phyloP scores from a whole-genome alignment of 305 asterid species.

The Solanum hybrid region DNA sequence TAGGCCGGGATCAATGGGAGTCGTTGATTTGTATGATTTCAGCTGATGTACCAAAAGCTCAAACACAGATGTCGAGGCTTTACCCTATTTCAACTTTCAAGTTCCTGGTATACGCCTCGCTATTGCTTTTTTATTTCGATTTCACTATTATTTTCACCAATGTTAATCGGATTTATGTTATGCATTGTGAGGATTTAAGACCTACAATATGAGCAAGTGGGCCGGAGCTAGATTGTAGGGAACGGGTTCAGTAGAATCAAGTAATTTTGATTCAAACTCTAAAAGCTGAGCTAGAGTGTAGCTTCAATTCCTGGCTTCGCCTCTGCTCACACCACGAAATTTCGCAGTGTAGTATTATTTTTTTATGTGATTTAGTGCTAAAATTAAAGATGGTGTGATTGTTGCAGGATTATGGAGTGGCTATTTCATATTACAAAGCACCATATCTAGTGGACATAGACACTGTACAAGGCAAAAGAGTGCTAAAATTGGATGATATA shows the following conservation, averaged over 20 bases:
- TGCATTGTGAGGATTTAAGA: neutral
- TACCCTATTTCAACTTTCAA: constrained; percentile 63
- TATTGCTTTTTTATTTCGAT: neutral
- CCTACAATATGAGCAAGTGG: neutral
- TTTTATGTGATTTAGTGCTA: neutral
- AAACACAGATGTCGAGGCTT: constrained; percentile 41
- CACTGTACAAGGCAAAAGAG: constrained; percentile 54
- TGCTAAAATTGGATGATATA: constrained; percentile 72
- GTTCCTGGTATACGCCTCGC: constrained; percentile 40
- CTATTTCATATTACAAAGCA: constrained; percentile 74
- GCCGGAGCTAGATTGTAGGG: neutral
- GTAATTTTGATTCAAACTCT: neutral
- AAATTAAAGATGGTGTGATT: neutral
- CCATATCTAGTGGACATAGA: constrained; percentile 87
- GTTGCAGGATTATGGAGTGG: constrained; percentile 62
- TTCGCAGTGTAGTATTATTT: neutral
- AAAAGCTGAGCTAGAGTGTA: neutral
- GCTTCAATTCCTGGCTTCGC: neutral
- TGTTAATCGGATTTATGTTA: neutral
- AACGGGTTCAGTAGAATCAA: neutral
- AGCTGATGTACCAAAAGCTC: constrained; percentile 51
- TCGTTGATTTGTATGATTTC: constrained; percentile 73
- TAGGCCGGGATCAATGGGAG: constrained; percentile 90
- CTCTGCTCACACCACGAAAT: neutral
- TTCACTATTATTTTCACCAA: neutral